Percentiles rank a stretch among this genome's conserved stretches.
Conservation (phyloP, 306 rosid species). For the Castanopsis chinensis region DNA sequence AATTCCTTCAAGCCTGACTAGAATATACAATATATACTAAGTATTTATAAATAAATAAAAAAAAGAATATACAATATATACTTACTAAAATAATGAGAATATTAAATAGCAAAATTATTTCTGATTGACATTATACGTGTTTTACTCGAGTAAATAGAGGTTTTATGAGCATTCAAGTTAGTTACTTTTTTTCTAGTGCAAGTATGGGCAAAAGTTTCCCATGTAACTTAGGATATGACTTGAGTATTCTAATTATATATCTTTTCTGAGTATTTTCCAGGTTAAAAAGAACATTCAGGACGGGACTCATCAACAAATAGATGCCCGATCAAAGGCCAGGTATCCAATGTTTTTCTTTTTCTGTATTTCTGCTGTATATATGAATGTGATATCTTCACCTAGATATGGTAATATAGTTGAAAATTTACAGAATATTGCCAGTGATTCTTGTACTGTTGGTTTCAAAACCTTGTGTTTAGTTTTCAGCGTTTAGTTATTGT, state of each 20-base stretch:
- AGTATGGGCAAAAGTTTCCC: slow-evolving; percentile 8
- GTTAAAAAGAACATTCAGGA: slow-evolving; percentile 64
- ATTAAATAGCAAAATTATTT: neutral
- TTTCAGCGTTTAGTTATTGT: neutral
- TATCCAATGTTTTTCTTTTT: slow-evolving; percentile 24
- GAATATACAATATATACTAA: neutral
- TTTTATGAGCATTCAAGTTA: neutral
- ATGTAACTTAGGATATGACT: slow-evolving; percentile 6
- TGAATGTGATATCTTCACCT: slow-evolving; percentile 9
- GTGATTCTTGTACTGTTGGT: neutral
- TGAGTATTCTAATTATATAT: slow-evolving; percentile 8
- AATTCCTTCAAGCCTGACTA: neutral
- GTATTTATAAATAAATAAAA: too few relatives aligned
- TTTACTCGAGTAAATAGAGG: neutral
- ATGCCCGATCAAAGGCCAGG: slow-evolving; percentile 95
- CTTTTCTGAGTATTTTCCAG: slow-evolving; percentile 34
- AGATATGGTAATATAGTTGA: neutral
- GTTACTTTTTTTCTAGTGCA: slow-evolving; percentile 3
- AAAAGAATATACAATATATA: neutral
- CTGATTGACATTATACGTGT: neutral
- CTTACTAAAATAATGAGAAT: neutral
- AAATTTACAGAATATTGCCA: neutral
- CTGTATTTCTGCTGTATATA: slow-evolving; percentile 3
- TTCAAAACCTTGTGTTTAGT: neutral
- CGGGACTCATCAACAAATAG: slow-evolving; percentile 66